Evolutionary conservation across 352 stramenopile species (phyloP).

Genomic region (Pythium folliculosum): DNA sequence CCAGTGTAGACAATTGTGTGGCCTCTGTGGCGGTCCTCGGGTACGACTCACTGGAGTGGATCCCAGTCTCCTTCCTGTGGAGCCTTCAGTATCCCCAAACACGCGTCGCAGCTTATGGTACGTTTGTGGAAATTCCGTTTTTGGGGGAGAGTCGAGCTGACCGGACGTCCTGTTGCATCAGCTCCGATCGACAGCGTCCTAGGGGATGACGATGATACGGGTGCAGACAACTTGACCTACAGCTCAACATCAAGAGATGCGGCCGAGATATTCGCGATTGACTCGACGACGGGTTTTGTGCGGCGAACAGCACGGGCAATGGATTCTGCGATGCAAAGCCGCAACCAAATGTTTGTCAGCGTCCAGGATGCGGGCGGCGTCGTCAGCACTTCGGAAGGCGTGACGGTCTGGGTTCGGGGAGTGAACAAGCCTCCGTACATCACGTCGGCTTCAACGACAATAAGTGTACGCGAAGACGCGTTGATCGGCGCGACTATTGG

Average conservation of each 20-base stretch:
- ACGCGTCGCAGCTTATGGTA: conserved; percentile 25
- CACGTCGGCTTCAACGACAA: not conserved
- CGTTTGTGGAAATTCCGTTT: not conserved
- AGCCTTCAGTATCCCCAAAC: conserved; percentile 29
- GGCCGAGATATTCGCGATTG: conserved; percentile 13
- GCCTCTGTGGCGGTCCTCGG: conserved; percentile 8
- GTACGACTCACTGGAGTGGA: conserved; percentile 27
- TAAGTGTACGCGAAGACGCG: conserved; percentile 27
- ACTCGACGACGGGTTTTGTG: conserved; percentile 25
- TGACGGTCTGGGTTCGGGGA: conserved; percentile 26
- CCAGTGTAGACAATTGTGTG: conserved; percentile 27
- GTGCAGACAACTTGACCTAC: conserved; percentile 26
- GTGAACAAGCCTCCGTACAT: conserved; percentile 32
- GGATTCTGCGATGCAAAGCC: conserved; percentile 16
- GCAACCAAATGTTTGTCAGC: conserved; percentile 15
- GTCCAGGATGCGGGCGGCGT: conserved; percentile 23
- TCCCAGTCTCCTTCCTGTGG: conserved; percentile 27
- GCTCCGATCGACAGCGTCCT: conserved; percentile 19
- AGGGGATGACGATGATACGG: conserved; percentile 33
- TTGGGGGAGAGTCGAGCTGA: not conserved
- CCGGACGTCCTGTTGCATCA: not conserved
- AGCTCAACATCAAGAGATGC: conserved; percentile 7
- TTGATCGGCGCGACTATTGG: conserved; percentile 14
- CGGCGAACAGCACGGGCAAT: not conserved
- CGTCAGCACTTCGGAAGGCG: conserved; percentile 2